Conservation (phyloP, 2,329 filamentous ascomycete species). For the Colletotrichum tamarilloi region DNA sequence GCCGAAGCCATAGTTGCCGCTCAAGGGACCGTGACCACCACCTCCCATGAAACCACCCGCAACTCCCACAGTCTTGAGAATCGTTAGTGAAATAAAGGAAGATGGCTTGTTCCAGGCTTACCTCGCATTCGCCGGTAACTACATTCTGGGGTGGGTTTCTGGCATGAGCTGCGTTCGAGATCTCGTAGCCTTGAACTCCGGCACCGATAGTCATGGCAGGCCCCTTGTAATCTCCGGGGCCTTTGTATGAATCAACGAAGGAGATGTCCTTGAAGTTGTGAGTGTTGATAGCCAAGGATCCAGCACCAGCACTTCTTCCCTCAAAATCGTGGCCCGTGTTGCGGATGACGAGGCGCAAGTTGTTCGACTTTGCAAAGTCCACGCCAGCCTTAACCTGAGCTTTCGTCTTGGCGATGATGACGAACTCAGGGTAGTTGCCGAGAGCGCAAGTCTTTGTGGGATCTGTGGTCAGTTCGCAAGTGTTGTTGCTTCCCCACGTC, state of each 20-base stretch:
- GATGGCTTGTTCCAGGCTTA: neutral
- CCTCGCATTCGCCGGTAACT: constrained; percentile 64
- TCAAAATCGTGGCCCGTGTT: constrained; percentile 69
- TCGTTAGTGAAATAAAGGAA: neutral
- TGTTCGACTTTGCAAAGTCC: constrained; percentile 47
- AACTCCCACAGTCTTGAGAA: constrained; percentile 61
- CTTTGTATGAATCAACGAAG: constrained; percentile 50
- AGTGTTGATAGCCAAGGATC: constrained; percentile 67
- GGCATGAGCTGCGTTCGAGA: constrained; percentile 53
- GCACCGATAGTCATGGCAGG: constrained; percentile 64
- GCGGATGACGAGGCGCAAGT: constrained; percentile 64
- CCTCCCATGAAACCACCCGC: constrained; percentile 71
- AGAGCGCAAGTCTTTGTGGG: constrained; percentile 48
- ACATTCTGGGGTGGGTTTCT: constrained; percentile 53
- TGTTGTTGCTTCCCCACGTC: constrained; percentile 57
- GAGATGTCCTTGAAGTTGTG: constrained; percentile 62
- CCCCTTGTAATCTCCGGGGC: constrained; percentile 56
- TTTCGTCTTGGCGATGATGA: constrained; percentile 39
- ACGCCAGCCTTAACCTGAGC: constrained; percentile 45
- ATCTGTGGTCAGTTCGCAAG: constrained; percentile 49
- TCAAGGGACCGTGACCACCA: constrained; percentile 64
- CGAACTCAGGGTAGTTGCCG: constrained; percentile 52
- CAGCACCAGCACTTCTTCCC: constrained; percentile 72
- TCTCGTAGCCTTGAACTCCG: constrained; percentile 60
- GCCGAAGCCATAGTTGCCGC: constrained; percentile 53